phyloP scores from a whole-genome alignment of 2,329 filamentous ascomycete species.

The Shiraia bambusicola region DNA sequence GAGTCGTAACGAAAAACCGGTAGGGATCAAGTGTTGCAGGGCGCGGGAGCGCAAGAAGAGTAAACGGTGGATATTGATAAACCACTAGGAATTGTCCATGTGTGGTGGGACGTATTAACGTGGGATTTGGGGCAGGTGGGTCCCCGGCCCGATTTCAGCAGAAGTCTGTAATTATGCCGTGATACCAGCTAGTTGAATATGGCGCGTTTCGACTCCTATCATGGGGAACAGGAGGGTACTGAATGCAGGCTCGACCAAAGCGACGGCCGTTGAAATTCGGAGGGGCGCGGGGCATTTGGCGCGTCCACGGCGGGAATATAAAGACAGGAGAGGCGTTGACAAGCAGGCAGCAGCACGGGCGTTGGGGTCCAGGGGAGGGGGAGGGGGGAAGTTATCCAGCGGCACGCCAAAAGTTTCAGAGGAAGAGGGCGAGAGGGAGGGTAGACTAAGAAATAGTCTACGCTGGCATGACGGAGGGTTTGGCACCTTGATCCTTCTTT shows the following conservation, averaged over 20 bases:
- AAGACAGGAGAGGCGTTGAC: constrained; percentile 5
- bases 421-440: background rate
- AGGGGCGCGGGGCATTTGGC: constrained; percentile 33
- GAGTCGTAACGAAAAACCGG: constrained; percentile 33
- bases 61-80: constrained; percentile 27
- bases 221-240: constrained; percentile 20
- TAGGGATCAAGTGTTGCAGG: constrained; percentile 44
- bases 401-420: constrained; percentile 1
- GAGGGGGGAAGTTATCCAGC: background rate
- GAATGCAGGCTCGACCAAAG: constrained; percentile 28
- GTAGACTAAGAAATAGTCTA: constrained; percentile 19
- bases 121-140: constrained; percentile 27
- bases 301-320: constrained; percentile 16
- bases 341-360: constrained; percentile 9
- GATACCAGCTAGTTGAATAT: constrained; percentile 17
- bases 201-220: constrained; percentile 16
- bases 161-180: constrained; percentile 28
- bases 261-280: constrained; percentile 32
- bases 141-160: constrained; percentile 25
- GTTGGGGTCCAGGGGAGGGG: constrained; percentile 14
- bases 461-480: constrained; percentile 25
- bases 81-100: constrained; percentile 35
- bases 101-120: constrained; percentile 19
- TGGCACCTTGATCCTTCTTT: constrained; percentile 3
- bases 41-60: constrained; percentile 44